Base-by-base conservation (phyloP, 2,329 filamentous ascomycete species). In the Curvularia sp. region DNA sequence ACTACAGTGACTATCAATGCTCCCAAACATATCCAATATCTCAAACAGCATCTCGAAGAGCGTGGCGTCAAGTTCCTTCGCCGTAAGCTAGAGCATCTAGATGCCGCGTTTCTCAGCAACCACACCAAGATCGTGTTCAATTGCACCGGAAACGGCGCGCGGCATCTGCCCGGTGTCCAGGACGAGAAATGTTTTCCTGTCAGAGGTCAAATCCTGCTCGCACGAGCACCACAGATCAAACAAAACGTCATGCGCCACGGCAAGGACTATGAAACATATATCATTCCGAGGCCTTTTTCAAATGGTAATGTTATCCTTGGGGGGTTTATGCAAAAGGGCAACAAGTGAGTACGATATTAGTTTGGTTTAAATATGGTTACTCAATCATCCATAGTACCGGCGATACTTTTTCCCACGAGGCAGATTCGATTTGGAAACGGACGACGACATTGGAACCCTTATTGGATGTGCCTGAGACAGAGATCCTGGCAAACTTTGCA, bases 211-310 rank as follows among this genome's bases (percentile, higher is more conserved):
- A 62, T 67, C 12, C 53, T 67, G 10, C 55, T 67, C 12, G 59
- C 59, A 15, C 46, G 56, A 49, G 64, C 64, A 33, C 62, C 62
- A 6, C 60, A 63, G 5, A 59, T 67, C 20, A 10, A 38, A 0
- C 55, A 59, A 30, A 67, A 63, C n/a, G 52, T 65, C 2, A 67
- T 67, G 64, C 58, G 64, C 4, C 64, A 67, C 53, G 64, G 64
- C 4, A 63, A 57, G 26, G 64, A 67, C 22, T 65, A 67, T 28
- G 62, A 67, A 28, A 67, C 64, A 13, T 67, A 67, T 22, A 64
- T 67, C 12, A 67, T 65, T 47, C 64, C 64, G 12, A 52, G 64
- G n/a, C 62, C 64, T 5, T 51, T 59, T 26, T 67, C 64, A 5
- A 67, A 64, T 28, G 64, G 64, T 5, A 67, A 65, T 20, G 47